These are phyloP conservation scores for Lactarius deliciosus DNA, from an alignment of 768 basidiomycete species.

Conservation along the genomic window DNA sequence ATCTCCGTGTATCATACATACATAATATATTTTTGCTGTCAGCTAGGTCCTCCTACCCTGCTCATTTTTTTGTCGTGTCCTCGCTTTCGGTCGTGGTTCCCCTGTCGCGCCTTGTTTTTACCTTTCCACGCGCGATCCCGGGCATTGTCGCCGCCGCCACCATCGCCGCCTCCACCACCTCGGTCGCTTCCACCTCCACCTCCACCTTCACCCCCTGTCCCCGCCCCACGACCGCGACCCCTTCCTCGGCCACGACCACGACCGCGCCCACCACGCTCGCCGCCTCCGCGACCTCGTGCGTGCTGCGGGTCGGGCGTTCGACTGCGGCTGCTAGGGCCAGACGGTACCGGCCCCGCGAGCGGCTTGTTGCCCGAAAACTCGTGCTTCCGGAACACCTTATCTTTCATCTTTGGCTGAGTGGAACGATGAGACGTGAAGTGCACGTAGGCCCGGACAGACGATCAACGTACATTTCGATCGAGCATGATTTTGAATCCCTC, in stretches of 20 bases:
- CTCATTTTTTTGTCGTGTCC: conserved; percentile 92
- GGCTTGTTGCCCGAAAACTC: conserved; percentile 68
- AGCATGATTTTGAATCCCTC: conserved; percentile 93
- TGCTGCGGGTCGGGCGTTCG: conserved; percentile 17
- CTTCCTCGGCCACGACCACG: conserved; percentile 24
- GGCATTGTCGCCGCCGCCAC: conserved; percentile 39
- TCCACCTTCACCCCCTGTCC: conserved; percentile 31
- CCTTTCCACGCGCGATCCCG: conserved; percentile 72
- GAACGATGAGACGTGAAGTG: neutral
- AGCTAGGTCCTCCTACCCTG: conserved; percentile 46
- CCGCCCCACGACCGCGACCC: conserved; percentile 34
- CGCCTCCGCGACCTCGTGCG: conserved; percentile 28
- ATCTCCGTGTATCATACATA: conserved; percentile 19
- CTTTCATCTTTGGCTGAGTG: conserved; percentile 61
- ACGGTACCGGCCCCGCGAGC: conserved; percentile 10
- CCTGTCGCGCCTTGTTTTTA: conserved; percentile 70
- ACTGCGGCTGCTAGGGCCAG: conserved; percentile 19
- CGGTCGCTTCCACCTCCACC: conserved; percentile 45
- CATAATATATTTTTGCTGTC: neutral
- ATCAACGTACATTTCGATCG: conserved; percentile 72
- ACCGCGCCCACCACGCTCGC: conserved; percentile 22
- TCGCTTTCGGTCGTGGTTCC: conserved; percentile 73
- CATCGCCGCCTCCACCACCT: conserved; percentile 41
- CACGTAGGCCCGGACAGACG: conserved; percentile 6
- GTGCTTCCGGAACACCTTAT: conserved; percentile 70